phyloP scores from a whole-genome alignment of 768 basidiomycete genomes.

The Boletales sp. region DNA sequence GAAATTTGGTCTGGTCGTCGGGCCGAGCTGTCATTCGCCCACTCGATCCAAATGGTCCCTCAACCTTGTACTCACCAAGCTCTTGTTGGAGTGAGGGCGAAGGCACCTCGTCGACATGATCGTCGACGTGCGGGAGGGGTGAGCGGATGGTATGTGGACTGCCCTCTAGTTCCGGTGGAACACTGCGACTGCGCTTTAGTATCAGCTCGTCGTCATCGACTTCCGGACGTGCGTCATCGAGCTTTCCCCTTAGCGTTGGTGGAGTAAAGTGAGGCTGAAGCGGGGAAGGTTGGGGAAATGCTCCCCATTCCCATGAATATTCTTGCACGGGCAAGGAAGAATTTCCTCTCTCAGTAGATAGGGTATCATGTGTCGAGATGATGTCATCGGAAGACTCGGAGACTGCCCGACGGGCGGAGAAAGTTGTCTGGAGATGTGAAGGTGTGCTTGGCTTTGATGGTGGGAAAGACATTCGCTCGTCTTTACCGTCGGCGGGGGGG shows the following conservation, averaged over 20 bases:
- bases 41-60: slow-evolving; percentile 40
- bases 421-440: slow-evolving; percentile 26
- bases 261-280: slow-evolving; percentile 46
- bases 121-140: slow-evolving; percentile 19
- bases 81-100: too few species aligned
- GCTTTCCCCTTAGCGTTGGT: slow-evolving; percentile 13
- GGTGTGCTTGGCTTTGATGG: slow-evolving; percentile 16
- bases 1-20: slow-evolving; percentile 59
- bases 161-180: slow-evolving; percentile 51
- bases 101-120: slow-evolving; percentile 21
- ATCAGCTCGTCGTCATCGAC: slow-evolving; percentile 19
- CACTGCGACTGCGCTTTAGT: slow-evolving; percentile 50
- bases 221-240: slow-evolving; percentile 8
- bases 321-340: slow-evolving; percentile 44
- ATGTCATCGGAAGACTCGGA: slow-evolving; percentile 61
- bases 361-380: slow-evolving; percentile 11
- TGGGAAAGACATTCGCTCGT: slow-evolving; percentile 18
- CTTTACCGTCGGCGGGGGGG: not conserved
- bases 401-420: slow-evolving; percentile 47
- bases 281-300: slow-evolving; percentile 79
- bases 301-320: slow-evolving; percentile 95
- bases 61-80: slow-evolving; percentile 1
- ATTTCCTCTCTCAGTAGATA: slow-evolving; percentile 3
- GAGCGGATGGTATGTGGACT: slow-evolving; percentile 33
- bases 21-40: slow-evolving; percentile 58